These are phyloP conservation scores for Cladosporium sp. DNA, from an alignment of 2,329 filamentous ascomycete genomes.

Conservation along the genomic window DNA sequence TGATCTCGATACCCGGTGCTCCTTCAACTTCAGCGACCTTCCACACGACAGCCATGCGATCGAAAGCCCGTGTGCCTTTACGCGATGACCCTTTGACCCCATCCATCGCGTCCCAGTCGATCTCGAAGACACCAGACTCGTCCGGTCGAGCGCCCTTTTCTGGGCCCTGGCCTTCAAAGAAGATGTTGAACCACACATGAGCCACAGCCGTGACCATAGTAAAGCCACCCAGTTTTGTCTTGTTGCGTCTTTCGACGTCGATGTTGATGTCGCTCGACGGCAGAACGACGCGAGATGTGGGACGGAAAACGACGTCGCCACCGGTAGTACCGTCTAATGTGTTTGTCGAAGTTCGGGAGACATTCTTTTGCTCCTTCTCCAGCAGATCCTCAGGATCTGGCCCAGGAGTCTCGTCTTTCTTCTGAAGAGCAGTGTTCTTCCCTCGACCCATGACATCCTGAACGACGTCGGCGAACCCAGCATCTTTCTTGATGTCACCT, in stretches of 20 bases:
- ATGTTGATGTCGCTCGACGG: conserved; percentile 87
- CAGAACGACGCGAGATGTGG: conserved; percentile 67
- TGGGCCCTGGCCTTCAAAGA: conserved; percentile 80
- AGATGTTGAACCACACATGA: conserved; percentile 96
- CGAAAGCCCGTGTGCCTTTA: conserved; percentile 80
- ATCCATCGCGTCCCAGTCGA: conserved; percentile 80
- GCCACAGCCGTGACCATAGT: conserved; percentile 92
- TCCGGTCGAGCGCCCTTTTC: conserved; percentile 67
- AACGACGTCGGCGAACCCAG: conserved; percentile 48
- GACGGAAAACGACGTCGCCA: conserved; percentile 77
- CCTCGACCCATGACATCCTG: conserved; percentile 45
- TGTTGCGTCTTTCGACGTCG: conserved; percentile 82
- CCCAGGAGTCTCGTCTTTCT: conserved; percentile 28
- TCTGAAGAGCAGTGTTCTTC: conserved; percentile 27
- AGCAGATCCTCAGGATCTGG: conserved; percentile 25
- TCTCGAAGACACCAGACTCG: conserved; percentile 70
- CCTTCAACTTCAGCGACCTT: conserved; percentile 46
- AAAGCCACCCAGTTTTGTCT: conserved; percentile 70
- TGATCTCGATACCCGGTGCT: conserved; percentile 44
- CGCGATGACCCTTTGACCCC: conserved; percentile 87
- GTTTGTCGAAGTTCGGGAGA: conserved; percentile 5
- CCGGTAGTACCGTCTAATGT: conserved; percentile 45
- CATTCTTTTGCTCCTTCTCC: conserved; percentile 19
- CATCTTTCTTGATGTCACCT: conserved; percentile 50
- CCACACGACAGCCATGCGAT: conserved; percentile 86